phyloP scores from a whole-genome alignment of 441 rosid genomes.

The Croton laevigatus region DNA sequence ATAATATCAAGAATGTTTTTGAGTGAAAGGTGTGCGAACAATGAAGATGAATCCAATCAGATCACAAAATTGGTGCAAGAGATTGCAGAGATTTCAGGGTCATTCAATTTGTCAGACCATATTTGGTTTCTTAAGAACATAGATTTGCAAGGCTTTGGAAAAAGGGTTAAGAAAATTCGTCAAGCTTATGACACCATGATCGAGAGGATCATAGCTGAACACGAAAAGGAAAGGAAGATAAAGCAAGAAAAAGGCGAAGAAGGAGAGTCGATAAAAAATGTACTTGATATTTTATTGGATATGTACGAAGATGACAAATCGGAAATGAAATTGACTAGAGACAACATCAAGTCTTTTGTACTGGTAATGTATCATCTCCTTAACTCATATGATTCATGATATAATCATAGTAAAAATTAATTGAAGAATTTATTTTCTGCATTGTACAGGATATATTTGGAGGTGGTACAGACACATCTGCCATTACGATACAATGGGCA shows the following conservation, averaged over 20 bases:
- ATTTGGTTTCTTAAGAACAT: constrained; percentile 46
- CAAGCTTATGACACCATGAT: constrained; percentile 34
- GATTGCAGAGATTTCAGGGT: constrained; percentile 33
- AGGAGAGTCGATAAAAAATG: constrained; percentile 29
- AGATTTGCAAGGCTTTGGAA: constrained; percentile 47
- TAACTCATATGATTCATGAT: neutral
- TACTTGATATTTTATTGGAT: constrained; percentile 40
- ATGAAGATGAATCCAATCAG: constrained; percentile 38
- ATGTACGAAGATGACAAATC: constrained; percentile 41
- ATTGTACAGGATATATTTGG: constrained; percentile 35
- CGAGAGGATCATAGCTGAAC: constrained; percentile 43
- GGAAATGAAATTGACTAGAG: constrained; percentile 41
- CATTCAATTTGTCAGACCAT: constrained; percentile 42
- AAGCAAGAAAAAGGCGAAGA: constrained; percentile 19
- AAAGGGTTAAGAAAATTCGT: constrained; percentile 34
- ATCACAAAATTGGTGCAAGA: constrained; percentile 36
- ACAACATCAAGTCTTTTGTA: constrained; percentile 49
- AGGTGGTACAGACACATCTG: constrained; percentile 45
- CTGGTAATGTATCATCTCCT: constrained; percentile 30
- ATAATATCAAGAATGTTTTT: constrained; percentile 41
- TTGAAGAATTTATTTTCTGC: neutral
- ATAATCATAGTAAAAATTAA: neutral
- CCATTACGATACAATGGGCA: constrained; percentile 41
- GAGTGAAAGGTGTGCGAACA: constrained; percentile 31
- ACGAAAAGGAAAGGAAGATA: constrained; percentile 29